Conservation (phyloP, 805 yeast species). For the Candida hungchunana region DNA sequence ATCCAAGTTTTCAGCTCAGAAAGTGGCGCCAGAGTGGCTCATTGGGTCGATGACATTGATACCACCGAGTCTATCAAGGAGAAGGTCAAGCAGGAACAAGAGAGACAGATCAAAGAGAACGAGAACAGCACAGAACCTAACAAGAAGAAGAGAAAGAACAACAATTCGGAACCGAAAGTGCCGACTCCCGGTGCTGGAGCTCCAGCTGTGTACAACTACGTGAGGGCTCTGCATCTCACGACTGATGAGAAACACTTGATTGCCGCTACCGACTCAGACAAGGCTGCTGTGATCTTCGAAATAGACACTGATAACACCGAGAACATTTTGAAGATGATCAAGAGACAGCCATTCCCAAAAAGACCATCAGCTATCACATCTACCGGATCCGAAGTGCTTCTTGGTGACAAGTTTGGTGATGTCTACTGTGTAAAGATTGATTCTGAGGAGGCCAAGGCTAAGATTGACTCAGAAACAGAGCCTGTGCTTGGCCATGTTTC, state of each 20-base stretch:
- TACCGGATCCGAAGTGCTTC: slow-evolving; percentile 52
- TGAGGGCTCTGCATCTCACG: slow-evolving; percentile 57
- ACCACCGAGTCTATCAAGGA: slow-evolving; percentile 41
- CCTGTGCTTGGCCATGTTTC: slow-evolving; percentile 96
- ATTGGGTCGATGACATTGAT: slow-evolving; percentile 61
- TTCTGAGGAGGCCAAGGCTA: slow-evolving; percentile 31
- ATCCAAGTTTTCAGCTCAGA: slow-evolving; percentile 47
- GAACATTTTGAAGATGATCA: slow-evolving; percentile 43
- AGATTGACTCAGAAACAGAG: slow-evolving; percentile 39
- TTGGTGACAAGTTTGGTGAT: slow-evolving; percentile 97
- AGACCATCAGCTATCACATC: slow-evolving; percentile 88
- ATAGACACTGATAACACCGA: slow-evolving; percentile 27
- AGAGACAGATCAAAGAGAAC: slow-evolving; percentile 26
- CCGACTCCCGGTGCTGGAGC: slow-evolving; percentile 68
- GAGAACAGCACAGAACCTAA: slow-evolving; percentile 29
- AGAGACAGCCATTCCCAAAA: slow-evolving; percentile 80
- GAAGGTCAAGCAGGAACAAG: slow-evolving; percentile 40
- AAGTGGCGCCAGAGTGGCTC: slow-evolving; percentile 42
- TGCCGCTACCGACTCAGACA: slow-evolving; percentile 78
- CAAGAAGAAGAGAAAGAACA: slow-evolving; percentile 32
- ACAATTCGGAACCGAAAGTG: slow-evolving; percentile 42
- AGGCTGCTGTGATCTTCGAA: slow-evolving; percentile 63
- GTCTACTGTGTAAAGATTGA: slow-evolving; percentile 61
- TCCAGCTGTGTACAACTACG: slow-evolving; percentile 60
- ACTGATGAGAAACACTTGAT: slow-evolving; percentile 52